These are phyloP conservation scores for Hirsutella rhossiliensis DNA, from an alignment of 2,329 filamentous ascomycete genomes.

Conservation along the genomic window DNA sequence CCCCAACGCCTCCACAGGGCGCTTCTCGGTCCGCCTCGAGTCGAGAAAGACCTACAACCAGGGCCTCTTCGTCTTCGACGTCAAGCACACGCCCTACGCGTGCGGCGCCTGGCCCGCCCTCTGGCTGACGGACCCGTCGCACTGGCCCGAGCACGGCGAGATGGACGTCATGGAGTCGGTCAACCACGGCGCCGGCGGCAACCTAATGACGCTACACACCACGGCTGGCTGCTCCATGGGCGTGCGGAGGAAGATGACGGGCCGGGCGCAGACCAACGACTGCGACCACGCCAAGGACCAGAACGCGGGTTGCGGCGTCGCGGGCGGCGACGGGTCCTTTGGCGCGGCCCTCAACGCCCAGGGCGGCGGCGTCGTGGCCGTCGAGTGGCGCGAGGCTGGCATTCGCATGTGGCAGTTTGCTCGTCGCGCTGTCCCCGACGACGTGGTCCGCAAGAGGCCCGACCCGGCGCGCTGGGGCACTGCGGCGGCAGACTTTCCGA, in stretches of 20 bases:
- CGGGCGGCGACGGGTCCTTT: conserved; percentile 28
- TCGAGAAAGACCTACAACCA: conserved; percentile 46
- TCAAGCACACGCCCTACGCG: conserved; percentile 50
- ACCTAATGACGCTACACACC: conserved; percentile 50
- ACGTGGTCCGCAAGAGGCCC: conserved; percentile 39
- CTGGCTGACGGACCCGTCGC: conserved; percentile 48
- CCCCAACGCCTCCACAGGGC: conserved; percentile 43
- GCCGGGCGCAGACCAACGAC: conserved; percentile 25
- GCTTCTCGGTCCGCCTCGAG: conserved; percentile 50
- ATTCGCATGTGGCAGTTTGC: conserved; percentile 53
- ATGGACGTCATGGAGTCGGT: conserved; percentile 51
- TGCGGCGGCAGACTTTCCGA: conserved; percentile 53
- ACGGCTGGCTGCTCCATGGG: conserved; percentile 36
- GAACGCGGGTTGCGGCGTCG: conserved; percentile 48
- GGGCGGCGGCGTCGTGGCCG: conserved; percentile 46
- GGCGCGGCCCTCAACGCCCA: conserved; percentile 38
- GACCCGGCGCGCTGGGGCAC: conserved; percentile 50
- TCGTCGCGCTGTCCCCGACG: conserved; percentile 32
- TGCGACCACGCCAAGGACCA: conserved; percentile 38
- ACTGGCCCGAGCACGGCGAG: conserved; percentile 54
- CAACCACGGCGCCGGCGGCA: conserved; percentile 41
- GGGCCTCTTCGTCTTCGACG: conserved; percentile 58
- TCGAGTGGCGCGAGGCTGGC: conserved; percentile 48
- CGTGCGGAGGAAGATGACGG: conserved; percentile 41
- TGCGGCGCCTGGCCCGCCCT: conserved; percentile 55